These are phyloP conservation scores for Drechslera avenae DNA, from an alignment of 2,329 filamentous ascomycete species.

Conservation along the genomic window DNA sequence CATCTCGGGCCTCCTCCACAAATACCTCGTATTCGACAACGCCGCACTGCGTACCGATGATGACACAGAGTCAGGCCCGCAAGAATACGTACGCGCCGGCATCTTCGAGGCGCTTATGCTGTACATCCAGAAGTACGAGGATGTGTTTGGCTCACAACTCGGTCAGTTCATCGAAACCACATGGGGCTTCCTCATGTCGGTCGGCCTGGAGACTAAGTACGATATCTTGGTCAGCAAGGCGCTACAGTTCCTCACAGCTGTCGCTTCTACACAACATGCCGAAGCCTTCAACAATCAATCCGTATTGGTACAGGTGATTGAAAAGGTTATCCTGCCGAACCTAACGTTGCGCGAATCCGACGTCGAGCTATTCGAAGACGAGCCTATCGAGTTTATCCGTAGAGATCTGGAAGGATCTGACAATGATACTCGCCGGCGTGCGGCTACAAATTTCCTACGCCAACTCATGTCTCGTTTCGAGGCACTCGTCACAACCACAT, in stretches of 20 bases:
- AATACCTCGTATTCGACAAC: conserved; percentile 91
- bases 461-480: conserved; percentile 91
- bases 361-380: conserved; percentile 94
- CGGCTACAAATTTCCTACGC: conserved; percentile 91
- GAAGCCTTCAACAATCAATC: conserved; percentile 82
- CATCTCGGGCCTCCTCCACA: conserved; percentile 82
- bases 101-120: conserved; percentile 91
- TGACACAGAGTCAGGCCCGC: conserved; percentile 81
- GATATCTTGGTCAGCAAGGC: conserved; percentile 94
- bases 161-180: conserved; percentile 85
- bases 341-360: conserved; percentile 90
- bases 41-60: conserved; percentile 81
- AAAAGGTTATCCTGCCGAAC: conserved; percentile 95
- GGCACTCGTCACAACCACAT: conserved; percentile 80
- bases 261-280: conserved; percentile 78
- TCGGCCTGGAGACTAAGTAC: conserved; percentile 87
- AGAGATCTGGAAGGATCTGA: conserved; percentile 95
- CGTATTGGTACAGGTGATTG: conserved; percentile 83
- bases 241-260: conserved; percentile 89
- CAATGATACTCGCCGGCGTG: conserved; percentile 87
- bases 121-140: conserved; percentile 93
- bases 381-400: conserved; percentile 97
- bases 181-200: conserved; percentile 87
- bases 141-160: conserved; percentile 83
- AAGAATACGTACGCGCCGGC: conserved; percentile 88